Percentiles rank a stretch among this genome's conserved stretches.
Conservation (phyloP, 805 yeast genomes). For the Lachancea dasiensis region DNA sequence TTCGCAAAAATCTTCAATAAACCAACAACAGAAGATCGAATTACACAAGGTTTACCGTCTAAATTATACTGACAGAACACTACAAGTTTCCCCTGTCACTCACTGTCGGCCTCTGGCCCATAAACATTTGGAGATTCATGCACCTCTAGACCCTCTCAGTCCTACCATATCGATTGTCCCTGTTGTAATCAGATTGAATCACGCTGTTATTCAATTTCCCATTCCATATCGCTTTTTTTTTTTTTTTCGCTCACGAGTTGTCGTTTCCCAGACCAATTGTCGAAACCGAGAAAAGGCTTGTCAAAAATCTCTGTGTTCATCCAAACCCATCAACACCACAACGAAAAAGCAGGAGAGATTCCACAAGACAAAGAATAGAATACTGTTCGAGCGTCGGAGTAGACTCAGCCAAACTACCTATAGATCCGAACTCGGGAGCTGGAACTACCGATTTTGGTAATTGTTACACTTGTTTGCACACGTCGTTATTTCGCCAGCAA, state of each 20-base stretch:
- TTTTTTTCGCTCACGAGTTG: not conserved
- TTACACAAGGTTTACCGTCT: too few relatives aligned
- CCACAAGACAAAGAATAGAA: not conserved
- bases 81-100: too few relatives aligned
- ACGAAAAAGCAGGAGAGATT: not conserved
- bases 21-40: too few relatives aligned
- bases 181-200: not conserved
- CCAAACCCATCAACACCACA: not conserved
- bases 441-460: conserved; percentile 2
- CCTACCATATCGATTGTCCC: not conserved
- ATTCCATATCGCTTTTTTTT: not conserved
- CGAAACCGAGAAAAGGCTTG: conserved; percentile 1
- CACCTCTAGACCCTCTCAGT: too few relatives aligned
- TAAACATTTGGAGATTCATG: too few relatives aligned
- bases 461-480: too few relatives aligned
- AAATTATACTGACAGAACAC: too few relatives aligned
- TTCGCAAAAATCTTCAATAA: too few relatives aligned
- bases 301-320: not conserved
- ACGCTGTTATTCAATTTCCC: not conserved
- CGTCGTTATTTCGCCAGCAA: too few relatives aligned
- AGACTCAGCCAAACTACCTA: not conserved
- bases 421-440: conserved; percentile 1
- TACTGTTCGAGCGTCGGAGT: not conserved
- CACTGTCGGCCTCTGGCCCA: too few relatives aligned
- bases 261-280: conserved; percentile 2